Evolutionary conservation across 305 asterid species (phyloP).

Genomic region (Salvia sclarea): DNA sequence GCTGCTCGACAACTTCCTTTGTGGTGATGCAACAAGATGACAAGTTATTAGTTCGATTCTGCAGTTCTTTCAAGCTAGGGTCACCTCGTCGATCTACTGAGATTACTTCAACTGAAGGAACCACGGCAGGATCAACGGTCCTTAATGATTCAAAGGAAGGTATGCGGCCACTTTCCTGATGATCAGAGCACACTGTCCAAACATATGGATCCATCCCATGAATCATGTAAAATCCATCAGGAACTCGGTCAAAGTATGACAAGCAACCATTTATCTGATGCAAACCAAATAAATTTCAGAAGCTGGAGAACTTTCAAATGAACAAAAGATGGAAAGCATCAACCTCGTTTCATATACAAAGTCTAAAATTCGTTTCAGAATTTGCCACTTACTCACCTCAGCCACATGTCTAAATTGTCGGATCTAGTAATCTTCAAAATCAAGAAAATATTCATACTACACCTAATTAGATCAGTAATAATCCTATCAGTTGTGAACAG

Average conservation of each 20-base stretch:
- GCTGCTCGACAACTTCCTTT: constrained; percentile 84
- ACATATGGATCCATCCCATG: constrained; percentile 98
- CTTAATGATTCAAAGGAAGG: constrained; percentile 83
- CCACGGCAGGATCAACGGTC: constrained; percentile 61
- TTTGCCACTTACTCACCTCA: no score
- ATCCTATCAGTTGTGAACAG: no score
- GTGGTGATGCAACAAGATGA: constrained; percentile 66
- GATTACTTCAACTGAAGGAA: constrained; percentile 77
- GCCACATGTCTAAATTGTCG: no score
- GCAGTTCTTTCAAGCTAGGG: constrained; percentile 83
- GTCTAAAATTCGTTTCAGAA: no score
- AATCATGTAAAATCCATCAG: constrained; percentile 83
- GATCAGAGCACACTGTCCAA: constrained; percentile 85
- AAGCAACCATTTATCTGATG: constrained; percentile 90
- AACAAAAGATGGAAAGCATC: constrained; percentile 3
- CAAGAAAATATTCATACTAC: no score
- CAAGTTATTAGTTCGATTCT: constrained; percentile 58
- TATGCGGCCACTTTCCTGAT: constrained; percentile 82
- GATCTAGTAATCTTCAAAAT: no score
- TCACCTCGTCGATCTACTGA: constrained; percentile 71
- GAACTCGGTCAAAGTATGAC: constrained; percentile 81
- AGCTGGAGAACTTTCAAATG: constrained; percentile 4
- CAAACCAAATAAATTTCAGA: constrained; percentile 30
- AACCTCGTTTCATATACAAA: no score
- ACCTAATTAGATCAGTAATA: no score